Percentiles rank a stretch among this genome's conserved stretches.
Conservation (phyloP, 768 basidiomycete genomes). For the Amanita rubescens region DNA sequence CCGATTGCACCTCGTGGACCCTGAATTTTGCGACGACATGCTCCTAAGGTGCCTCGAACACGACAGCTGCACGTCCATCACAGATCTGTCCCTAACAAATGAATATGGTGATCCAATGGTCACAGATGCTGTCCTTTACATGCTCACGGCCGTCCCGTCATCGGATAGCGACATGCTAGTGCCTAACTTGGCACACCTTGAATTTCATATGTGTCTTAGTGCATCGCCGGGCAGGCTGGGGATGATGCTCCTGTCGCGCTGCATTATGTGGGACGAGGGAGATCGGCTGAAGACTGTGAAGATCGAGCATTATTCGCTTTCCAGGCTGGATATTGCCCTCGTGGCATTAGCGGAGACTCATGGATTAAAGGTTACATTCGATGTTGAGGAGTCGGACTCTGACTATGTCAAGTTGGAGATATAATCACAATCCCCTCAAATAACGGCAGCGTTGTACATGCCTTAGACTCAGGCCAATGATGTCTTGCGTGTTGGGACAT, state of each 20-base stretch:
- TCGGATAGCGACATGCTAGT: background rate
- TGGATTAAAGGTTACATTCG: background rate
- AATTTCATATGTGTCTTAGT: background rate
- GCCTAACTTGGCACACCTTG: background rate
- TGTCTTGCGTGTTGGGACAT: too few relatives aligned
- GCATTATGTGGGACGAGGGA: background rate
- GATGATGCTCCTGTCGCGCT: background rate
- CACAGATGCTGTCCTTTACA: background rate
- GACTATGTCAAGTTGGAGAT: too few relatives aligned
- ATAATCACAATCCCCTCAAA: too few relatives aligned
- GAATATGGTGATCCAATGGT: background rate
- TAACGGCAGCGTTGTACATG: too few relatives aligned
- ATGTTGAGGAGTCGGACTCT: too few relatives aligned
- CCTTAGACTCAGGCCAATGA: too few relatives aligned
- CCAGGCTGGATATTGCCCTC: background rate
- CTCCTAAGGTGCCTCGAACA: background rate
- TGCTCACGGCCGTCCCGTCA: background rate
- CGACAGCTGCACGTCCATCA: background rate
- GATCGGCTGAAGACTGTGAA: background rate
- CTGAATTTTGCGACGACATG: background rate
- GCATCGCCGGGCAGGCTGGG: background rate
- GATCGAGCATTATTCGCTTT: too few relatives aligned
- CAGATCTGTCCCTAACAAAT: background rate
- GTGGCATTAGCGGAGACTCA: background rate
- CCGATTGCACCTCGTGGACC: background rate